These are phyloP conservation scores for Saccharomycopsis capsularis DNA, from an alignment of 805 yeast genomes.

Conservation along the genomic window DNA sequence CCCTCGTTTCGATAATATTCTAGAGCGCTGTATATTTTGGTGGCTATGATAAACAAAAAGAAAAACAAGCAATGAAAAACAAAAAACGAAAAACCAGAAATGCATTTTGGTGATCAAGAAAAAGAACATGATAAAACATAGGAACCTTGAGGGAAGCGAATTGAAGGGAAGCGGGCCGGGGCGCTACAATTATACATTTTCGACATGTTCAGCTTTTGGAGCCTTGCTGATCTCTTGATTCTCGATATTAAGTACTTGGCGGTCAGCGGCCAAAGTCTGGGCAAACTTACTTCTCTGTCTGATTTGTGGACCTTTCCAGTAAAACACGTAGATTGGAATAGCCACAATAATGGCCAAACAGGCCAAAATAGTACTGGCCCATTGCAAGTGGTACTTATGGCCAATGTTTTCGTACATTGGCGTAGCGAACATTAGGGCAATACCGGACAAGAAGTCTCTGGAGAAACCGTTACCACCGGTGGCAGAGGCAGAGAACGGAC, in stretches of 20 bases:
- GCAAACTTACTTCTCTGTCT: conserved; percentile 6
- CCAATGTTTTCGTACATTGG: conserved; percentile 8
- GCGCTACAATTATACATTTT: no score
- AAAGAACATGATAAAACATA: no score
- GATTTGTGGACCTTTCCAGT: conserved; percentile 8
- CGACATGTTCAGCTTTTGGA: conserved; percentile 3
- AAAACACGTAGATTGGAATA: conserved; percentile 6
- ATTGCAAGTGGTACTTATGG: conserved; percentile 2
- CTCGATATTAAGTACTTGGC: not conserved
- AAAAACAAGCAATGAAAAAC: no score
- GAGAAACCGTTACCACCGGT: conserved; percentile 8
- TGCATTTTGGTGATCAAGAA: no score
- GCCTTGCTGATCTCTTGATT: not conserved
- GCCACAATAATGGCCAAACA: conserved; percentile 4
- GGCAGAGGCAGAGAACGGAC: conserved; percentile 7
- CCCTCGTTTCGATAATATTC: no score
- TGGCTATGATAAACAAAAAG: no score
- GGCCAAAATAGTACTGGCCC: conserved; percentile 5
- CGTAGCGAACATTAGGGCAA: conserved; percentile 1
- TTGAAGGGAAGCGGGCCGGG: no score
- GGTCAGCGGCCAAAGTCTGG: conserved; percentile 6
- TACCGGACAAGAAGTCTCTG: conserved; percentile 8
- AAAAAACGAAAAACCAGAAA: no score
- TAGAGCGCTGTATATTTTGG: no score
- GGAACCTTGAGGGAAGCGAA: no score